Conservation (phyloP, 169 alveolate genomes). For the Plasmodium berghei region DNA sequence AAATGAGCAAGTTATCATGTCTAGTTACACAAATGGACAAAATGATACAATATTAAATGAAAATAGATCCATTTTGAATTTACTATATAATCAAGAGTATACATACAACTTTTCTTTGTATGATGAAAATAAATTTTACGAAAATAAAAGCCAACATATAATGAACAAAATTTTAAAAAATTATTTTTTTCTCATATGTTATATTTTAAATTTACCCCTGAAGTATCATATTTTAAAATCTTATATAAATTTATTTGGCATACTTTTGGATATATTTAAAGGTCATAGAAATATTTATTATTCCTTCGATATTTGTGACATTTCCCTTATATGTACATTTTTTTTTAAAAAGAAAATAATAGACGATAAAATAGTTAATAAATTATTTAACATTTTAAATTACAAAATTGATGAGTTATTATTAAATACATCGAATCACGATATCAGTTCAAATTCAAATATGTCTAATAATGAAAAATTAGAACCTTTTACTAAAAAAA, state of each 20-base stretch:
- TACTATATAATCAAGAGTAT: constrained; percentile 41
- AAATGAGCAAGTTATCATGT: constrained; percentile 4
- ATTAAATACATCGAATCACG: background rate
- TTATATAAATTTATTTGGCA: constrained; percentile 41
- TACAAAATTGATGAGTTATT: background rate
- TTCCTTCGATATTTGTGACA: constrained; percentile 22
- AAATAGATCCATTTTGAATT: constrained; percentile 4
- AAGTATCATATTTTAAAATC: constrained; percentile 43
- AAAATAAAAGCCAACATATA: constrained; percentile 28
- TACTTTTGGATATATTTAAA: constrained; percentile 21
- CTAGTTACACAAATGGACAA: background rate
- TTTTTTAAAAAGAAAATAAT: constrained; percentile 46
- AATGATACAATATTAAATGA: background rate
- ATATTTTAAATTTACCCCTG: constrained; percentile 37
- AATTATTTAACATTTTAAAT: constrained; percentile 7
- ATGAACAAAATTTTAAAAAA: constrained; percentile 39
- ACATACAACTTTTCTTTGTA: constrained; percentile 41
- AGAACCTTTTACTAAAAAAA: background rate
- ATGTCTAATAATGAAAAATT: background rate
- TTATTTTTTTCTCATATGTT: constrained; percentile 41
- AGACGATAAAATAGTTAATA: constrained; percentile 9
- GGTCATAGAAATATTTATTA: constrained; percentile 18
- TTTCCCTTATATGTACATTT: constrained; percentile 50
- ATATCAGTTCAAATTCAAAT: background rate
- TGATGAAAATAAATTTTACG: constrained; percentile 29